Conservation (phyloP, 768 basidiomycete genomes). For the Suillus discolor region DNA sequence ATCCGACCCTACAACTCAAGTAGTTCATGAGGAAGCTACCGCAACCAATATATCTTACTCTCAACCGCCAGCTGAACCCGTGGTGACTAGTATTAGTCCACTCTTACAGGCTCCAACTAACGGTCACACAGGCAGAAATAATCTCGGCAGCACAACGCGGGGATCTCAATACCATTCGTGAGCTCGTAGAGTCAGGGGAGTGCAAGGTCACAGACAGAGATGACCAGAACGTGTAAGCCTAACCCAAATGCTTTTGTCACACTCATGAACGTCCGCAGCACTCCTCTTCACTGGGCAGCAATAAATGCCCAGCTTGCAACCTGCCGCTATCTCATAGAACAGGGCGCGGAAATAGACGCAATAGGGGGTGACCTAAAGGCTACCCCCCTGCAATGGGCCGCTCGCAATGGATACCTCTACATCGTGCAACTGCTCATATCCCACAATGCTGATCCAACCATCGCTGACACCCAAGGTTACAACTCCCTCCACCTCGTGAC, state of each 20-base stretch:
- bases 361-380: slow-evolving; percentile 92
- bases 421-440: slow-evolving; percentile 90
- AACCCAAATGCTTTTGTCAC: neutral
- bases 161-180: slow-evolving; percentile 63
- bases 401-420: slow-evolving; percentile 95
- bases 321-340: slow-evolving; percentile 85
- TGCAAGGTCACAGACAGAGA: slow-evolving; percentile 80
- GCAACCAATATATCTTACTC: slow-evolving; percentile 29
- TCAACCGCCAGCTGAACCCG: slow-evolving; percentile 23
- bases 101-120: slow-evolving; percentile 7
- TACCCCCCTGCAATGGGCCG: slow-evolving; percentile 98
- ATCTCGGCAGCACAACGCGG: slow-evolving; percentile 90
- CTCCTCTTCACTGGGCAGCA: slow-evolving; percentile 96
- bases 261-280: slow-evolving; percentile 34
- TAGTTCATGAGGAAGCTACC: slow-evolving; percentile 29
- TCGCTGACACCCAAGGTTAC: slow-evolving; percentile 93
- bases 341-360: slow-evolving; percentile 94
- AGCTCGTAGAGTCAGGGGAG: slow-evolving; percentile 70
- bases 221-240: slow-evolving; percentile 70
- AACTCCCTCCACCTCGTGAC: slow-evolving; percentile 95
- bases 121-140: slow-evolving; percentile 53
- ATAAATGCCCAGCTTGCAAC: slow-evolving; percentile 94
- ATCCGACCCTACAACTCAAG: slow-evolving; percentile 30
- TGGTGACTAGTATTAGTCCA: slow-evolving; percentile 18
- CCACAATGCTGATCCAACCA: slow-evolving; percentile 90